Evolutionary conservation across 2,329 filamentous ascomycete species (phyloP).

Genomic region (Cryphonectria carpinicola): DNA sequence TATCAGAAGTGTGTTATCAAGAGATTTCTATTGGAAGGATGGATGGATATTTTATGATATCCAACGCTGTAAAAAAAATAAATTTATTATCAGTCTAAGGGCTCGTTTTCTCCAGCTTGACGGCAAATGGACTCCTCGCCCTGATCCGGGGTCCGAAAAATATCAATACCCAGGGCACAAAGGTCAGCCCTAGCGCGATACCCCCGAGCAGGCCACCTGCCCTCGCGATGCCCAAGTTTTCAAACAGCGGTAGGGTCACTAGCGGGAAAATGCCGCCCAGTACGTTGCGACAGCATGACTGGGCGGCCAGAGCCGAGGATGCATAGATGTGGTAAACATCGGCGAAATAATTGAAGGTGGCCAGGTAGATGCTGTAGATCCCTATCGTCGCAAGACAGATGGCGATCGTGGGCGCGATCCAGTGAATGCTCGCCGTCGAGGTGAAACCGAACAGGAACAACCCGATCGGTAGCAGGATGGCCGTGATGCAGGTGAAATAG

Average conservation of each 20-base stretch:
- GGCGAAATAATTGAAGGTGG: constrained; percentile 91
- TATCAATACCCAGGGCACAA: constrained; percentile 86
- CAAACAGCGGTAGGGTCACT: constrained; percentile 74
- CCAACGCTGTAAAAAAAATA: neutral
- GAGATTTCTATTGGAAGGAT: neutral
- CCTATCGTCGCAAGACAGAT: constrained; percentile 79
- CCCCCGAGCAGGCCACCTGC: constrained; percentile 78
- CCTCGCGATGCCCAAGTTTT: constrained; percentile 68
- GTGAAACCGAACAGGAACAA: constrained; percentile 83
- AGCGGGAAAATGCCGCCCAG: constrained; percentile 82
- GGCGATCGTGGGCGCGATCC: constrained; percentile 72
- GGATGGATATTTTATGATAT: neutral
- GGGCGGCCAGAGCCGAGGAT: constrained; percentile 82
- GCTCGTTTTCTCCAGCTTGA: constrained; percentile 44
- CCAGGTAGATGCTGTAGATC: constrained; percentile 84
- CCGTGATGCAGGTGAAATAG: constrained; percentile 81
- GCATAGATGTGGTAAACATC: constrained; percentile 87
- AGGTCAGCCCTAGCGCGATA: constrained; percentile 68
- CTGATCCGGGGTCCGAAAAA: constrained; percentile 79
- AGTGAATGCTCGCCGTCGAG: constrained; percentile 63
- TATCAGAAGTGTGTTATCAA: neutral
- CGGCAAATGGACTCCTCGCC: constrained; percentile 75
- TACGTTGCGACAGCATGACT: constrained; percentile 84
- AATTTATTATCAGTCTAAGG: neutral
- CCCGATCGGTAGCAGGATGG: constrained; percentile 75